phyloP scores from a whole-genome alignment of 192 early-diverging fungal species.

The Rhizophagus clarus region DNA sequence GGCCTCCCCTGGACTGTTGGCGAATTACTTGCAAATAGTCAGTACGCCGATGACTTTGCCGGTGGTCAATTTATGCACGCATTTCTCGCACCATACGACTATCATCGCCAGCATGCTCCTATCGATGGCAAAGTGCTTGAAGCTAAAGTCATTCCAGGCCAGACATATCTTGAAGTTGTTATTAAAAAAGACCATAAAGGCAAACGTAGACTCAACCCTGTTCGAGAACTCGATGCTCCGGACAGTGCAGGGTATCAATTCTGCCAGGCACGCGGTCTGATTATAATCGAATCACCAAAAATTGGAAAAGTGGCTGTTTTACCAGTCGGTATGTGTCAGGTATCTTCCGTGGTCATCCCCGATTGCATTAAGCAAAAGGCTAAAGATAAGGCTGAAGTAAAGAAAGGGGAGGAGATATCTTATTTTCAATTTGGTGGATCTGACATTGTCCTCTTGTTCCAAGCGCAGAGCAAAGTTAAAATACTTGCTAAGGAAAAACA shows the following conservation, averaged over 20 bases:
- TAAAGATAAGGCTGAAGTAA: slow-evolving; percentile 33
- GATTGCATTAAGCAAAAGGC: too few species aligned
- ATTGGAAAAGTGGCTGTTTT: slow-evolving; percentile 23
- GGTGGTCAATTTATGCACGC: slow-evolving; percentile 15
- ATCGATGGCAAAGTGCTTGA: slow-evolving; percentile 17
- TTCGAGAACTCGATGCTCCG: neutral
- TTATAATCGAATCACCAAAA: slow-evolving; percentile 13
- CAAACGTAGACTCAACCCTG: neutral
- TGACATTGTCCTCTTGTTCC: slow-evolving; percentile 68
- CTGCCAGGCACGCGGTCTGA: slow-evolving; percentile 20
- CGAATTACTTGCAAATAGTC: slow-evolving; percentile 20
- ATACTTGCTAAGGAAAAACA: neutral
- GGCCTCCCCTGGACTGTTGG: slow-evolving; percentile 12
- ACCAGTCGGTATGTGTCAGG: slow-evolving; percentile 26
- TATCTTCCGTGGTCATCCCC: slow-evolving; percentile 17
- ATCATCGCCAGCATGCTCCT: slow-evolving; percentile 23
- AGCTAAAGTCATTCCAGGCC: slow-evolving; percentile 21
- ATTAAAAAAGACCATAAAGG: neutral
- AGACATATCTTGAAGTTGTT: slow-evolving; percentile 1
- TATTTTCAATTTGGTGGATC: slow-evolving; percentile 81
- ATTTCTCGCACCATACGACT: slow-evolving; percentile 19
- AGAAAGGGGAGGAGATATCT: slow-evolving; percentile 73
- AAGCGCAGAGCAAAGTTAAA: slow-evolving; percentile 41
- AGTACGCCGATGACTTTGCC: slow-evolving; percentile 15
- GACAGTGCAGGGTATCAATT: slow-evolving; percentile 19